These are phyloP conservation scores for Lipomyces chichibuensis DNA, from an alignment of 805 yeast genomes.

Conservation along the genomic window DNA sequence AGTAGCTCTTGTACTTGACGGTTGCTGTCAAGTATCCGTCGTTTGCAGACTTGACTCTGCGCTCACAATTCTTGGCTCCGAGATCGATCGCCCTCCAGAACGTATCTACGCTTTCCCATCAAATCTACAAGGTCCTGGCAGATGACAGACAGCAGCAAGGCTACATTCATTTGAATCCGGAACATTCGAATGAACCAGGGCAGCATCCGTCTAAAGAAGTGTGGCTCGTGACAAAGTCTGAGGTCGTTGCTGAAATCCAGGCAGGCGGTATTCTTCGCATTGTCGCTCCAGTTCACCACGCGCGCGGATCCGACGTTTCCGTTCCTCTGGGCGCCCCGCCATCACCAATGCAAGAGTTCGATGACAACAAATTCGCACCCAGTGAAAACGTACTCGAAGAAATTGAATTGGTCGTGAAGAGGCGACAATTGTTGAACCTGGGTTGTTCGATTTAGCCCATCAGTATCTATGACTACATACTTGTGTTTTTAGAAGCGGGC, in stretches of 20 bases:
- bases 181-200: neutral
- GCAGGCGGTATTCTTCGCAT: slow-evolving; percentile 6
- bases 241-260: neutral
- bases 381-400: slow-evolving; percentile 17
- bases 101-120: slow-evolving; percentile 15
- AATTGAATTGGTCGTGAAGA: slow-evolving; percentile 20
- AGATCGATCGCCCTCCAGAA: slow-evolving; percentile 11
- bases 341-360: neutral
- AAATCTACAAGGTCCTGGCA: slow-evolving; percentile 18
- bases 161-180: slow-evolving; percentile 7
- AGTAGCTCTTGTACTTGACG: slow-evolving; percentile 13
- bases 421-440: slow-evolving; percentile 13
- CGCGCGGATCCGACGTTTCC: neutral
- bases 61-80: slow-evolving; percentile 19
- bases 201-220: neutral
- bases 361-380: neutral
- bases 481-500: neutral
- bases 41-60: slow-evolving; percentile 11
- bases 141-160: slow-evolving; percentile 11
- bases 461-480: neutral
- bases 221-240: slow-evolving; percentile 14
- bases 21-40: slow-evolving; percentile 20
- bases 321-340: neutral
- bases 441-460: neutral
- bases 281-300: slow-evolving; percentile 1